Evolutionary conservation across 2,329 filamentous ascomycete species (phyloP), one percentile per base, ranked within the genome.

Genomic region (Fusarium sp.): DNA sequence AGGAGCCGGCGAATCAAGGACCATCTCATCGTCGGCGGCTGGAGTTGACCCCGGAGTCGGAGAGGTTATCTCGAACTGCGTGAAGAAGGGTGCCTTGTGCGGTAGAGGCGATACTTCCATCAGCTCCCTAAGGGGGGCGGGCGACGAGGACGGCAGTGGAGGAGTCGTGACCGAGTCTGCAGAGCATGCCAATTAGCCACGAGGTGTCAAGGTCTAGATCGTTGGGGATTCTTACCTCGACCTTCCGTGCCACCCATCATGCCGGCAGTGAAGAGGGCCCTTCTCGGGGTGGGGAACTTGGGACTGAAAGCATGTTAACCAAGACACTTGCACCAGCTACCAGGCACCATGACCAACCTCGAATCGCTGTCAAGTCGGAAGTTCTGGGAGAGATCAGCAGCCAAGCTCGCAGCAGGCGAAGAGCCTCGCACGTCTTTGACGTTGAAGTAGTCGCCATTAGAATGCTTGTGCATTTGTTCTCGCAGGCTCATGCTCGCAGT

Each of bases 61-160:
- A 27, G 91, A 93, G 27, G 86, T 84, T 49, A 92, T 76, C 64
- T 89, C 87, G 61, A 91, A 80, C 66, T 89, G 83, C 27, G 82
- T 75, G 77, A 82, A 77, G 71, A 87, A 93, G 11, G 90, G 84
- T 27, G 84, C 80, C 80, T 97, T 97, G 80, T 97, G 92, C 57
- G 93, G 93, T 36, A 98, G 79, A 35, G 95, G 94, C 39, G 94
- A 97, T 75, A 97, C 88, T 72, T 98, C 93, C 92, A 98, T 97
- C 52, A 87, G 82, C 72, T 98, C 93, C 92, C 98, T 97, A 48
- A 86, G 77, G 32, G 84, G 84, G 51, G 85, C 86, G 7, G 93
- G 93, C 39, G 94, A 96, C 7, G 93, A 97, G 2, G 92, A 90
- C 3, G 78, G 88, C 48, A 96, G 81, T 38, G 92, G 91, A 56